A percentile compares a stretch with the other conserved stretches of the same genome.
phyloP scores from a whole-genome alignment of 2,329 filamentous ascomycete genomes.

The Hypoxylon sp. region DNA sequence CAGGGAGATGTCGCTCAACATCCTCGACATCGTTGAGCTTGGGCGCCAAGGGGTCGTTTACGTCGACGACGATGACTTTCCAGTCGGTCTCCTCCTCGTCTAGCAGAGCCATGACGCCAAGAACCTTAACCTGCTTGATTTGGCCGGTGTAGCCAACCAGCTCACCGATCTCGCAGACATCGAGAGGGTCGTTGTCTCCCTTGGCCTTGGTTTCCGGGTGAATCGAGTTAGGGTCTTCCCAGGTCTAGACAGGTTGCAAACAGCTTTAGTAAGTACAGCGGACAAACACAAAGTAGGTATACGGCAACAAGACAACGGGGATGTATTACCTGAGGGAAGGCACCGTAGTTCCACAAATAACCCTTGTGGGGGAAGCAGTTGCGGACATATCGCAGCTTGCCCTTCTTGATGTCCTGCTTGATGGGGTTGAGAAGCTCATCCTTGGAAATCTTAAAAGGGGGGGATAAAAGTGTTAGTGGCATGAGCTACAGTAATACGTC shows the following conservation, averaged over 20 bases:
- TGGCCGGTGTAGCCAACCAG: constrained; percentile 95
- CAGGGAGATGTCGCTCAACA: constrained; percentile 97
- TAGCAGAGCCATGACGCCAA: constrained; percentile 98
- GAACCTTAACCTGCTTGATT: constrained; percentile 99
- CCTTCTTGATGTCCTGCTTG: constrained; percentile 99
- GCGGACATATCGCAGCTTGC: constrained; percentile 98
- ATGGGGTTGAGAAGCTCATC: constrained; percentile 98
- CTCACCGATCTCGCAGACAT: constrained; percentile 99
- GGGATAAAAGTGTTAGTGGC: constrained; percentile 36
- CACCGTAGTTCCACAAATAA: constrained; percentile 99
- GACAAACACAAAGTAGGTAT: constrained; percentile 14
- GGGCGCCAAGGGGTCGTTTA: constrained; percentile 94
- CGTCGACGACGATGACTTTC: constrained; percentile 99
- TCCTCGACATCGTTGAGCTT: constrained; percentile 99
- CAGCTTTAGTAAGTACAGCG: constrained; percentile 15
- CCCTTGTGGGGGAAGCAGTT: constrained; percentile 99
- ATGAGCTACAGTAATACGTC: constrained; percentile 17
- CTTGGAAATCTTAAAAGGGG: constrained; percentile 84
- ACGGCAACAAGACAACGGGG: constrained; percentile 38
- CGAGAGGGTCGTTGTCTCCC: constrained; percentile 98
- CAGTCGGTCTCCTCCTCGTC: constrained; percentile 99
- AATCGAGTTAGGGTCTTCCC: constrained; percentile 96
- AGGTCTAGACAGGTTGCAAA: constrained; percentile 73
- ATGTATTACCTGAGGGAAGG: constrained; percentile 89
- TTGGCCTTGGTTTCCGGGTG: constrained; percentile 99